phyloP scores from a whole-genome alignment of 176 grass and related monocot species.

The Rhynchospora pubera region DNA sequence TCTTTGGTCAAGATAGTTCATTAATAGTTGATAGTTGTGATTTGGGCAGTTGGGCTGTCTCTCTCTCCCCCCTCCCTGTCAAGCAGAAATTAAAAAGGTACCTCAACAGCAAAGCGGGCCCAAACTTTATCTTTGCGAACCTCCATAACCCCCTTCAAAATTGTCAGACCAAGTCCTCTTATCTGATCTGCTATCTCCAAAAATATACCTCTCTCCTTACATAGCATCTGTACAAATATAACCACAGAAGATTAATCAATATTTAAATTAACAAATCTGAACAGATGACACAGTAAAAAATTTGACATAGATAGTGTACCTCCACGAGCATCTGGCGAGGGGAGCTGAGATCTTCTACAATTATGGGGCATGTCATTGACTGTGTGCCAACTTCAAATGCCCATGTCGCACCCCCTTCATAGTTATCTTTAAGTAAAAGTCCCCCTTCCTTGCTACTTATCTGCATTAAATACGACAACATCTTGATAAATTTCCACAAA shows the following conservation, averaged over 20 bases:
- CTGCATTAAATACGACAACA: conserved; percentile 17
- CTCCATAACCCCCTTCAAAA: conserved; percentile 73
- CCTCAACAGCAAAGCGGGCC: conserved; percentile 60
- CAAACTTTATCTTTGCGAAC: conserved; percentile 58
- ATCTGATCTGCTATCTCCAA: conserved; percentile 65
- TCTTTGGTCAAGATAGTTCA: neutral
- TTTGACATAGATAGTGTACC: conserved; percentile 18
- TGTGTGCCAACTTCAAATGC: conserved; percentile 61
- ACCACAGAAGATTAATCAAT: neutral
- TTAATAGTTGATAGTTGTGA: neutral
- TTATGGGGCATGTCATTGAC: conserved; percentile 52
- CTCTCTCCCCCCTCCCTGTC: neutral
- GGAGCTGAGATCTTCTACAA: conserved; percentile 63
- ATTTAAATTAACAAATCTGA: conserved; percentile 7
- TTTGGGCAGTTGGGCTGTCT: neutral
- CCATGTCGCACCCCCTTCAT: conserved; percentile 62
- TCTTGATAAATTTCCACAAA: neutral
- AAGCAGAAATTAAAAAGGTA: conserved; percentile 19
- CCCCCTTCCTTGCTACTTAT: conserved; percentile 45
- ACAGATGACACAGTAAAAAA: neutral
- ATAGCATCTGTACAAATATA: conserved; percentile 43
- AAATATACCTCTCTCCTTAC: conserved; percentile 54
- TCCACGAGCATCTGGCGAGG: conserved; percentile 62
- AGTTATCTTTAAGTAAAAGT: conserved; percentile 54
- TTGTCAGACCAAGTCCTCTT: conserved; percentile 54